Conservation (phyloP, 495 filamentous ascomycete species). For the Trypethelium eluteriae region DNA sequence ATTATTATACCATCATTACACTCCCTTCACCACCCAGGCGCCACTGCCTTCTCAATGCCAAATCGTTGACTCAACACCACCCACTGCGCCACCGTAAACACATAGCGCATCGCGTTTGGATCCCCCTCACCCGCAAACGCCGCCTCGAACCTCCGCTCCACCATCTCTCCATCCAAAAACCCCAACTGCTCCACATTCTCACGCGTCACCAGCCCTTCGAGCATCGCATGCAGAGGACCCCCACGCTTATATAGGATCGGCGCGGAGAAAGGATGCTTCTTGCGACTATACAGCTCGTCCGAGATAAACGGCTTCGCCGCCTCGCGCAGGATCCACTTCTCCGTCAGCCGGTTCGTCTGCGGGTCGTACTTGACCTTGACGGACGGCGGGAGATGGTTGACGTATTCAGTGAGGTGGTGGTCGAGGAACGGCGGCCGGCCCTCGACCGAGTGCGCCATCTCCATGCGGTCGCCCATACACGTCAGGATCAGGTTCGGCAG, state of each 20-base stretch:
- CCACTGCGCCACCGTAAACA: conserved; percentile 26
- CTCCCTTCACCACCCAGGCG: background rate
- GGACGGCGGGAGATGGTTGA: conserved; percentile 40
- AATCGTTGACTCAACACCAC: conserved; percentile 24
- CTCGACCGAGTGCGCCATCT: conserved; percentile 44
- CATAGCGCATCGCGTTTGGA: conserved; percentile 22
- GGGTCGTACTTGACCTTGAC: conserved; percentile 37
- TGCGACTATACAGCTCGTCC: background rate
- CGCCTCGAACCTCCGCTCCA: conserved; percentile 27
- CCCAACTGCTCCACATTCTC: conserved; percentile 41
- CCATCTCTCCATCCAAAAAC: conserved; percentile 35
- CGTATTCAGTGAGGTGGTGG: conserved; percentile 42
- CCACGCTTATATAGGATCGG: conserved; percentile 1
- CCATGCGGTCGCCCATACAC: conserved; percentile 41
- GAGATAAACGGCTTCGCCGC: background rate
- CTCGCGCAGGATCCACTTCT: conserved; percentile 8
- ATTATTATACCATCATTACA: background rate
- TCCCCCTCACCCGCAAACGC: conserved; percentile 31
- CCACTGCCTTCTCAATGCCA: conserved; percentile 22
- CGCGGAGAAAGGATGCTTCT: conserved; percentile 13
- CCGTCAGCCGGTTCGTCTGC: background rate
- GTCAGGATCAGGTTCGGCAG: conserved; percentile 39
- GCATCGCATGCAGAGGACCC: conserved; percentile 36
- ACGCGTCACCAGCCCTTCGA: conserved; percentile 32
- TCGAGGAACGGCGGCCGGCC: conserved; percentile 43